Evolutionary conservation across 192 early-diverging fungal genomes (phyloP).

Genomic region (Spizellomyces sp.): DNA sequence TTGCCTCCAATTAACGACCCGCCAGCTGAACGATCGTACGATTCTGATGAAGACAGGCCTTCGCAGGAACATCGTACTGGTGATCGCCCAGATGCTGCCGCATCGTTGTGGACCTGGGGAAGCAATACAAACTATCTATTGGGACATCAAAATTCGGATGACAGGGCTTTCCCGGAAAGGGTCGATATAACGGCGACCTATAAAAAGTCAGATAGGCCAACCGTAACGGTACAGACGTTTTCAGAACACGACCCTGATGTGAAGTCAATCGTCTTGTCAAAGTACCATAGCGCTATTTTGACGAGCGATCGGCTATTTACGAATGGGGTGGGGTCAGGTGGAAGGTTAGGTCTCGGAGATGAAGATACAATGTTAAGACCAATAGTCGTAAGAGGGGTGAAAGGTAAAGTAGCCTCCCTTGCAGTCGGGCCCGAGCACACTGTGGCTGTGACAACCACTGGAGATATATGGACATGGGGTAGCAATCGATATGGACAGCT

Average conservation of each 20-base stretch:
- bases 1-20: background rate
- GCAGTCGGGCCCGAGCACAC: constrained; percentile 75
- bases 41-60: constrained; percentile 16
- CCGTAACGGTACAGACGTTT: constrained; percentile 30
- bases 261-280: constrained; percentile 57
- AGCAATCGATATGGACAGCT: constrained; percentile 22
- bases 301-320: constrained; percentile 52
- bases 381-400: constrained; percentile 46
- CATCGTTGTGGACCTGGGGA: constrained; percentile 74
- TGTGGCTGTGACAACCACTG: constrained; percentile 56
- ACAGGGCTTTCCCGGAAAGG: constrained; percentile 64
- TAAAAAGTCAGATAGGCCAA: constrained; percentile 26
- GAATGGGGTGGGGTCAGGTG: constrained; percentile 72
- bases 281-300: constrained; percentile 66
- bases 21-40: background rate
- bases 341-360: constrained; percentile 65
- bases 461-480: constrained; percentile 68
- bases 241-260: constrained; percentile 33
- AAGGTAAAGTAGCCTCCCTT: constrained; percentile 37
- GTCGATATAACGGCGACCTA: constrained; percentile 48
- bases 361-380: constrained; percentile 63
- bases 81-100: constrained; percentile 26
- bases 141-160: constrained; percentile 67
- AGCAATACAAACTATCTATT: constrained; percentile 69
- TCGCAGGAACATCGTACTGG: background rate